These are phyloP conservation scores for Leishmania braziliensis DNA, from an alignment of 208 protist genomes.

Conservation along the genomic window DNA sequence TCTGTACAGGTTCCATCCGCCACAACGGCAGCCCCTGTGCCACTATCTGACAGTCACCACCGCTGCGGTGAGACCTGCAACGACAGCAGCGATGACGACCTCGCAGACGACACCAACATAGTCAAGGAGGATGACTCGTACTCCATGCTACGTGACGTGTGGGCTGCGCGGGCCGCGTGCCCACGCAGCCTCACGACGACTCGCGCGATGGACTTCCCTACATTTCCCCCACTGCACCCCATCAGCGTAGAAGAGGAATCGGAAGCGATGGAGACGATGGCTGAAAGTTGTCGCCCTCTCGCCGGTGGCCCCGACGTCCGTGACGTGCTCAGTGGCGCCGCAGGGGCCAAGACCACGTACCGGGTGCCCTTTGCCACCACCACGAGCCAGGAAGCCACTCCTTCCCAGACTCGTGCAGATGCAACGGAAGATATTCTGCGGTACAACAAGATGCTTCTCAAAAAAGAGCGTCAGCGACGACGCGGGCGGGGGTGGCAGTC, in stretches of 20 bases:
- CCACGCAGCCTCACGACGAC: constrained; percentile 14
- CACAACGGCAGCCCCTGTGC: not conserved
- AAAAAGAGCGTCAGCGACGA: constrained; percentile 40
- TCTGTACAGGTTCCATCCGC: not conserved
- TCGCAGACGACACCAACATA: too few relatives aligned
- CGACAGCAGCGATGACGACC: not conserved
- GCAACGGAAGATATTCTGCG: not conserved
- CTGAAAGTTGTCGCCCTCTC: not conserved
- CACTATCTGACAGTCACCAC: too few relatives aligned
- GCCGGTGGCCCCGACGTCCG: not conserved
- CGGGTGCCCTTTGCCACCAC: not conserved
- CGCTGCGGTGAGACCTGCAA: not conserved
- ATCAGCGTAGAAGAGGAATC: constrained; percentile 20
- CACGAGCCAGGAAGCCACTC: not conserved
- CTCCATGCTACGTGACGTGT: constrained; percentile 24
- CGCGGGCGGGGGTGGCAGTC: constrained; percentile 23
- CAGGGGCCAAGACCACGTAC: not conserved
- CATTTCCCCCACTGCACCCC: constrained; percentile 28
- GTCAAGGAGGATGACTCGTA: not conserved
- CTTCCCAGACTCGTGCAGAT: not conserved
- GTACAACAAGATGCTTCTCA: constrained; percentile 71
- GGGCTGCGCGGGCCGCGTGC: constrained; percentile 22
- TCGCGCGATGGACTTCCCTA: constrained; percentile 11
- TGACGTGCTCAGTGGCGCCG: not conserved
- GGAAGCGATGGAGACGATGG: not conserved